Evolutionary conservation across 306 rosid genomes (phyloP), one percentile per base, ranked within the genome.

Genomic region (Senna siamea): DNA sequence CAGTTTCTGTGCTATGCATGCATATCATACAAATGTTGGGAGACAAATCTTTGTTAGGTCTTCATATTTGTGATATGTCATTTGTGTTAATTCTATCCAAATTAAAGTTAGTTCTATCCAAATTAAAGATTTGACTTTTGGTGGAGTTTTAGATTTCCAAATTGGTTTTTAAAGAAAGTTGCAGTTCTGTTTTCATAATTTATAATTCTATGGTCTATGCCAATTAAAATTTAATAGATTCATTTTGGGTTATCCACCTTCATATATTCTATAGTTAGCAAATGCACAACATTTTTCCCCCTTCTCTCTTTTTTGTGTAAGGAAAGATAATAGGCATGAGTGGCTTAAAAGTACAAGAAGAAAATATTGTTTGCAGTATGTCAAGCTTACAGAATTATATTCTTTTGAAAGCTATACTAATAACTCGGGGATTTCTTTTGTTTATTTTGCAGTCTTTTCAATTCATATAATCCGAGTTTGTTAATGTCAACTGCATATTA

Each of bases 401-500:
- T 64, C 65, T 28, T 78, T 64, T 47, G 69, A 30, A 22, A 68
- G 72, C 6, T 76, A 44, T 11, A 68, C 30, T 80, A 58, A 60
- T 74, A 58, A 77, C 48, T 74, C n/a, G 19, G 23, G 76, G 41
- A 6, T 28, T 54, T 32, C 70, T 67, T 64, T 72, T 79, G 64
- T n/a, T 52, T 44, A 23, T 38, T 85, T 80, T 82, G 88, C 95
- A 89, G 97, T 59, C 93, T 94, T 76, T 94, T 91, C 86, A 84
- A 73, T 48, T 94, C 97, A 26, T 91, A 87, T 46, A 71, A 94
- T 87, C 98, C 97, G 56, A 84, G 70, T 81, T 57, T 81, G 86
- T 83, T 94, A 91, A 91, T 94, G 98, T 94, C 95, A 80, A 94
- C 90, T 30, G 95, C 97, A 28, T 83, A 91, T 69, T 83, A 91